Percentiles rank a stretch among this genome's conserved stretches.
These are phyloP conservation scores for Zygoascus meyerae DNA, from an alignment of 1,139 yeast species.

Conservation along the genomic window DNA sequence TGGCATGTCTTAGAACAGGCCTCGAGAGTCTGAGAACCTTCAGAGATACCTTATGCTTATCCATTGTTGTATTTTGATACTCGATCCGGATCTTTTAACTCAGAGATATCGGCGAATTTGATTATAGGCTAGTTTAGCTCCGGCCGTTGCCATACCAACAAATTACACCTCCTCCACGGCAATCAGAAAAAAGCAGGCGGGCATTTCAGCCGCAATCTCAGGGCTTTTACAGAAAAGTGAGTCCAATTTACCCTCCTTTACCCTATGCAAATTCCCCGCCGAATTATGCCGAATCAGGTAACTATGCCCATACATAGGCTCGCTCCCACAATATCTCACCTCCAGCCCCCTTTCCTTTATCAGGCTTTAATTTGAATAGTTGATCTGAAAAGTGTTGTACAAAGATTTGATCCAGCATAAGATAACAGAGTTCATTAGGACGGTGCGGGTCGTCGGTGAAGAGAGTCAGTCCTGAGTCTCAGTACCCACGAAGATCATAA, in stretches of 20 bases:
- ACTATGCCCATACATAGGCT: not conserved
- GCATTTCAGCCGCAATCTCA: no score
- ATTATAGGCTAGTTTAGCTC: no score
- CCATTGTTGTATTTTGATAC: not conserved
- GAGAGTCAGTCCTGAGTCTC: no score
- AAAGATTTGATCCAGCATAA: no score
- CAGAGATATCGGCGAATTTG: no score
- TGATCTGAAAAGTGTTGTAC: not conserved
- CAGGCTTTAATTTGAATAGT: not conserved
- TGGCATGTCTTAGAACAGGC: conserved; percentile 24
- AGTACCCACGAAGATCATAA: no score
- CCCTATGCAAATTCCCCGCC: conserved; percentile 3
- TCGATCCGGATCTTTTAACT: not conserved
- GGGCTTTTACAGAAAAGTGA: no score
- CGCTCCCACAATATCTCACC: conserved; percentile 3
- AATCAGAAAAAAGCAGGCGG: no score
- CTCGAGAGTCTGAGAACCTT: conserved; percentile 29
- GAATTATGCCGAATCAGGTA: conserved; percentile 2
- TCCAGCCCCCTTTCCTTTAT: conserved; percentile 7
- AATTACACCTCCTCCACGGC: no score
- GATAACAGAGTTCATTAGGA: no score
- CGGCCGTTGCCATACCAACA: no score
- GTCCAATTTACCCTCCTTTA: conserved; percentile 7
- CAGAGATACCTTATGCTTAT: conserved; percentile 20
- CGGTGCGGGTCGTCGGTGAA: no score